Evolutionary conservation across 164 flowering plant species (phyloP), one percentile per base, ranked within the genome.

Genomic region (Tetracentron sinense): DNA sequence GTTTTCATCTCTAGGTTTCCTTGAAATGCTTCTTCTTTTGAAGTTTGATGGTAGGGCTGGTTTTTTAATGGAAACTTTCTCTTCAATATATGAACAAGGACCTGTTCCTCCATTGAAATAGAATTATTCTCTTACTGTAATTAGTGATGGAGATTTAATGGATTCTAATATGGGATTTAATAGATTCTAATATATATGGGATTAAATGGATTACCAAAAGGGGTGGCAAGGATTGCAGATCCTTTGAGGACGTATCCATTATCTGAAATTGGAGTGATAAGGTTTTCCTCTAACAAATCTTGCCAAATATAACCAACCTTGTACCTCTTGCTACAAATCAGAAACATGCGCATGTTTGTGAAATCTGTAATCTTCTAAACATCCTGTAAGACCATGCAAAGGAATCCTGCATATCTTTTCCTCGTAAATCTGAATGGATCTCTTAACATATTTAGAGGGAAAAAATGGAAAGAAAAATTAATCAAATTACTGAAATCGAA

Each of bases 341-440:
- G 42, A 28, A 56, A 8, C 4, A 33, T 56, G 15, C 29, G 29
- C 55, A 20, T 10, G 14, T 22, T 12, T 22, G 15, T 55, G 30
- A 54, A 22, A 21, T 23, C 4, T 6, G 4, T 22, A 21, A 21
- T 27, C 19, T 50, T 7, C n/a, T 23, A 4, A 35, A 71, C 97
- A 91, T 86, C 67, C 87, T 91, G 73, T 80, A 88, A 20, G 97
- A 86, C 97, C 97, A 91, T 58, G 95, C 56, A 62, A 83, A 91
- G 21, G 86, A 77, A 44, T 88, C 85, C 0, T 93, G 77, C 87
- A 91, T 81, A 27, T 83, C 84, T 63, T 79, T 86, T 29, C 97
- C 97, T 59, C 95, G 69, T 77, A 88, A 57, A 20, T 84, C 89
- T 22, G 82, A 79, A 14, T 88, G 69, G 95, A 91, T 69, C 87